Evolutionary conservation across 139 green algal genomes (phyloP), one percentile per base, ranked within the genome.

Genomic region (Trebouxia sp.): DNA sequence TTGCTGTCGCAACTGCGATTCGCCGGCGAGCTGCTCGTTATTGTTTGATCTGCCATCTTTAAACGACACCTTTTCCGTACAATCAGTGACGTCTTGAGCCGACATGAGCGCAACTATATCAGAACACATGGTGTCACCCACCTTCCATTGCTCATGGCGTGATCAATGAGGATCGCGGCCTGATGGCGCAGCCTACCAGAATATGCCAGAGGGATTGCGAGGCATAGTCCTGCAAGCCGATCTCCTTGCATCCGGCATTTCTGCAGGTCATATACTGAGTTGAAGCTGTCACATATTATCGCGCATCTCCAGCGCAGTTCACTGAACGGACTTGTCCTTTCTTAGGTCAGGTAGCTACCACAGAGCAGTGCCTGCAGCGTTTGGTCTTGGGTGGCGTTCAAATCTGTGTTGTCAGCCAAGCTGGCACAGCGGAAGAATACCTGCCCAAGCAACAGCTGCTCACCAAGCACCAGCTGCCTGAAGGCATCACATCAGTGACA

Each of bases 281-380:
- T 66, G 55, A 11, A 1, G 14, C 26, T 20, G 1, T 14, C 26
- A 15, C 32, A 30, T 11, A 39, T 35, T 1, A 39, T 28, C 37
- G 17, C 37, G 32, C 62, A 28, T 43, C 4, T 70, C 26, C 62
- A 70, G 62, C 32, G 26, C 62, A 70, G 47, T 17, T 53, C 47
- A 53, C 47, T 17, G n/a, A 53, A 17, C 2, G 20, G 47, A 17
- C 47, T 17, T 53, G 14, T 53, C 15, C 47, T 26, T 17, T 26
- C 20, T 14, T 17, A 53, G 47, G 47, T 53, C 47, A 53, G 32
- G 43, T 45, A 11, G 62, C 62, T 9, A 72, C 62, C 12, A 72
- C 32, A 45, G 62, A 72, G 35, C 62, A 72, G 62, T 72, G 62
- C 35, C 37, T 72, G 62, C 62, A 72, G 62, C 62, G 62, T 11